Evolutionary conservation across 768 basidiomycete genomes (phyloP).

Genomic region (Xerocomus spinulosus): DNA sequence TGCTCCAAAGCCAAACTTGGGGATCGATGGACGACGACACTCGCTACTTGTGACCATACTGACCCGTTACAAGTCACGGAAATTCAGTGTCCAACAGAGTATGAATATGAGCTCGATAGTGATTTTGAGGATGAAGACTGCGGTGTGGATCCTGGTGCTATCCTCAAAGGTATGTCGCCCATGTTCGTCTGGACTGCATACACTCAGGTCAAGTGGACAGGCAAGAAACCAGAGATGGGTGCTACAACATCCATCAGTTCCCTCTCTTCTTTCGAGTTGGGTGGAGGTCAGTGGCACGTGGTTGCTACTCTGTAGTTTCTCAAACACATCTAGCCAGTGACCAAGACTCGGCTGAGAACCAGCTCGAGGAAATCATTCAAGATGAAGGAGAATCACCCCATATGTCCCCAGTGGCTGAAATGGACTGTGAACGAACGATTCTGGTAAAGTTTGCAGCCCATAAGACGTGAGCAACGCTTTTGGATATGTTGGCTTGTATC

Average conservation of each 20-base stretch:
- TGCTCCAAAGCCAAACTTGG: constrained; percentile 7
- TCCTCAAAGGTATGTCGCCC: constrained; percentile 1
- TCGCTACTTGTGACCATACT: not conserved
- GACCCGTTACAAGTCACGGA: not conserved
- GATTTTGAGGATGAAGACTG: constrained; percentile 22
- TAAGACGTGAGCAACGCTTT: constrained; percentile 6
- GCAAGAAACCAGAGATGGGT: not conserved
- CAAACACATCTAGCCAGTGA: constrained; percentile 7
- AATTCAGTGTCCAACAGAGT: constrained; percentile 5
- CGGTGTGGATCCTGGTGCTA: not conserved
- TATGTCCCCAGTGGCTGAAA: not conserved
- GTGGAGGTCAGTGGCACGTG: constrained; percentile 2
- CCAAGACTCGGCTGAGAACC: not conserved
- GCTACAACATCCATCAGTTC: not conserved
- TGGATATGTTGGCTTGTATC: not conserved
- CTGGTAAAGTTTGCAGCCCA: constrained; percentile 9
- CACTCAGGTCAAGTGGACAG: constrained; percentile 2
- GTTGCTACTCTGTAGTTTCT: not conserved
- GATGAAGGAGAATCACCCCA: not conserved
- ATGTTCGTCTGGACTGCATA: not conserved
- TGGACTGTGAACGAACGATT: not conserved
- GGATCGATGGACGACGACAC: constrained; percentile 7
- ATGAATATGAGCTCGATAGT: constrained; percentile 24
- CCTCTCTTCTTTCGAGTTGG: constrained; percentile 10
- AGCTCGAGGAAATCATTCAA: constrained; percentile 7